These are phyloP conservation scores for Microcyclospora pomicola DNA, from an alignment of 2,329 filamentous ascomycete genomes.

Conservation along the genomic window DNA sequence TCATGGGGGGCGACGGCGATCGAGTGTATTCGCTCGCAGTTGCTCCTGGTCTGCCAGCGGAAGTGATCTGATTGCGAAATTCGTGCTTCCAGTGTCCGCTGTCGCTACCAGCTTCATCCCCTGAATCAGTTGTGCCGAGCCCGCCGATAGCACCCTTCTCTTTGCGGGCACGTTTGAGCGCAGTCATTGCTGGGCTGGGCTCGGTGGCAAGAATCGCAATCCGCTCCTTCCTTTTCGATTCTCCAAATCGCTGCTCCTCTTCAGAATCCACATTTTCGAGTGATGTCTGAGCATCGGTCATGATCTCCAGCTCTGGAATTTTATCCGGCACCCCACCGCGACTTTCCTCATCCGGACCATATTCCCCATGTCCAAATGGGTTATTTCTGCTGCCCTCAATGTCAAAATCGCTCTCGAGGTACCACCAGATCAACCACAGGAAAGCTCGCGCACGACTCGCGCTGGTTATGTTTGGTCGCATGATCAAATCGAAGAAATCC, in stretches of 20 bases:
- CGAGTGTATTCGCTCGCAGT: conserved; percentile 34
- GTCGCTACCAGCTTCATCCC: conserved; percentile 18
- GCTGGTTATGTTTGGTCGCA: conserved; percentile 75
- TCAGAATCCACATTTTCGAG: conserved; percentile 61
- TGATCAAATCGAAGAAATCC: conserved; percentile 94
- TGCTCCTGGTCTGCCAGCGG: conserved; percentile 12
- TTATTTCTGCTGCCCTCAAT: conserved; percentile 78
- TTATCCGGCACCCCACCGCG: conserved; percentile 35
- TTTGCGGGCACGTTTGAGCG: conserved; percentile 35
- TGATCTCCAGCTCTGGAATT: conserved; percentile 51
- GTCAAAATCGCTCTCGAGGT: conserved; percentile 89
- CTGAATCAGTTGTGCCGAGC: conserved; percentile 8
- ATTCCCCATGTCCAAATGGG: conserved; percentile 58
- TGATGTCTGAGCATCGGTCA: conserved; percentile 52
- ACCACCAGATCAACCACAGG: conserved; percentile 98
- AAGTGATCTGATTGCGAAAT: conserved; percentile 2
- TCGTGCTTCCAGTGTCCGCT: conserved; percentile 8
- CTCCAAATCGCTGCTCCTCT: conserved; percentile 56
- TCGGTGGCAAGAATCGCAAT: conserved; percentile 61
- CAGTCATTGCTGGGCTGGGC: conserved; percentile 50
- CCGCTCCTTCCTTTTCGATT: conserved; percentile 59
- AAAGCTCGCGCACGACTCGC: conserved; percentile 75
- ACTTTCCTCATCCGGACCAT: conserved; percentile 28
- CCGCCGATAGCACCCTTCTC: conserved; percentile 27
- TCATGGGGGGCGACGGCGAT: conserved; percentile 26